Base-by-base conservation (phyloP, 1,139 yeast species). In the Zygosaccharomyces sapae region DNA sequence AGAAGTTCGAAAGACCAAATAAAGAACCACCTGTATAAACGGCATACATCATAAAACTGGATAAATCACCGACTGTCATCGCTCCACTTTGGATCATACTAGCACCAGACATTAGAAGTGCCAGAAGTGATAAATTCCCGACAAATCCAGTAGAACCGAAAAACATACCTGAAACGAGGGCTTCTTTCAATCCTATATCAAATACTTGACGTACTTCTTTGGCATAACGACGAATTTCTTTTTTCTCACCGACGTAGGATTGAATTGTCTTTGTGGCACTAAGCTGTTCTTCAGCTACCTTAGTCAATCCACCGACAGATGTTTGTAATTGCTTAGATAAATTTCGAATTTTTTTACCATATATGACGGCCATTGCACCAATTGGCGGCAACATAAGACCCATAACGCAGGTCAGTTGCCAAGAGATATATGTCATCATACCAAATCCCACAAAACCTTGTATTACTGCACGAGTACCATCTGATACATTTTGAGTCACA, bases 41-140 rank as follows among this genome's bases (percentile, higher is more conserved):
- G 0, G 97, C 95, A 68, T 92, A 92, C 86, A 92, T 86, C 83
- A 90, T 85, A 66, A 88, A 92, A 47, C 95, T 86, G 8, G 96
- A 84, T 46, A 92, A 74, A 62, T 88, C 97, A 47, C 97, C 97
- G 38, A 89, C 79, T 0, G 95, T 78, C 64, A 92, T 72, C 36
- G 79, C 74, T 0, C 96, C 95, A 43, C 69, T 66, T 45, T 80
- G 75, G 22, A 90, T 94, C 72, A 90, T 76, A 43, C 80, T 75
- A 1, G 96, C 85, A 4, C 98, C 97, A 29, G 86, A 75, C 9
- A 86, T 82, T 41, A 90, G 73, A 38, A 92, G 73, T 1, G 92
- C 81, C 33, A 92, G 69, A 44, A 92, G 74, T 2, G 94, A 87
- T 41, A 80, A 70, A 63, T 92, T 89, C 0, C 97, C 97, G 29